phyloP scores from a whole-genome alignment of 495 filamentous ascomycete species.

The Chaetomium fimeti region DNA sequence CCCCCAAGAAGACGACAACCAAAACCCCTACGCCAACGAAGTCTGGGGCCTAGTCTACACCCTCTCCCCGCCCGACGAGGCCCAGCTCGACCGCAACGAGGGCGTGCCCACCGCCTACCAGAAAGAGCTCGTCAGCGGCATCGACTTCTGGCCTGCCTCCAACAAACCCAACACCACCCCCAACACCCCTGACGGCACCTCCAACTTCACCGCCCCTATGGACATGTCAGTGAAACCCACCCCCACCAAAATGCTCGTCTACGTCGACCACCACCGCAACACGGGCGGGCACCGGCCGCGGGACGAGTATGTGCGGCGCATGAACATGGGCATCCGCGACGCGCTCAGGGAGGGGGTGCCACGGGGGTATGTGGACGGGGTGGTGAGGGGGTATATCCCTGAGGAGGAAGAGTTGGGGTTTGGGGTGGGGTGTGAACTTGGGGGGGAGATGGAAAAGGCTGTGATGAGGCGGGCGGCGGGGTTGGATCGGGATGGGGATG shows the following conservation, averaged over 20 bases:
- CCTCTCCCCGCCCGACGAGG: slow-evolving; percentile 36
- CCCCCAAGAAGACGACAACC: not conserved
- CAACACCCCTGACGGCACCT: too few species aligned
- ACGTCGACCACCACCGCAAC: slow-evolving; percentile 37
- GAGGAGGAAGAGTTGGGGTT: slow-evolving; percentile 15
- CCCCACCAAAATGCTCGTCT: slow-evolving; percentile 32
- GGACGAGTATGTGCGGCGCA: slow-evolving; percentile 41
- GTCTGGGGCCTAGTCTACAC: slow-evolving; percentile 46
- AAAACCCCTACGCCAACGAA: slow-evolving; percentile 11
- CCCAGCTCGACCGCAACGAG: slow-evolving; percentile 37
- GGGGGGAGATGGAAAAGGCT: slow-evolving; percentile 16
- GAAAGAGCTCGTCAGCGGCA: slow-evolving; percentile 28
- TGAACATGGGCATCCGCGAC: slow-evolving; percentile 42
- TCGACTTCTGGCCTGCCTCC: slow-evolving; percentile 22
- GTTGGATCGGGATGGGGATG: not conserved
- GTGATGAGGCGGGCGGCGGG: not conserved
- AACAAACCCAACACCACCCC: too few species aligned
- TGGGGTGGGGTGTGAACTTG: not conserved
- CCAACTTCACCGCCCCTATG: not conserved
- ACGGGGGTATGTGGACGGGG: slow-evolving; percentile 31
- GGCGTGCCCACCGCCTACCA: slow-evolving; percentile 42
- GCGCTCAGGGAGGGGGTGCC: slow-evolving; percentile 38
- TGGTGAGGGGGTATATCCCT: slow-evolving; percentile 32
- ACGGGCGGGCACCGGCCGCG: slow-evolving; percentile 24
- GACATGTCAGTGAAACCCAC: not conserved